These are phyloP conservation scores for Cucumis cinereus DNA, from an alignment of 306 rosid species.

Conservation along the genomic window DNA sequence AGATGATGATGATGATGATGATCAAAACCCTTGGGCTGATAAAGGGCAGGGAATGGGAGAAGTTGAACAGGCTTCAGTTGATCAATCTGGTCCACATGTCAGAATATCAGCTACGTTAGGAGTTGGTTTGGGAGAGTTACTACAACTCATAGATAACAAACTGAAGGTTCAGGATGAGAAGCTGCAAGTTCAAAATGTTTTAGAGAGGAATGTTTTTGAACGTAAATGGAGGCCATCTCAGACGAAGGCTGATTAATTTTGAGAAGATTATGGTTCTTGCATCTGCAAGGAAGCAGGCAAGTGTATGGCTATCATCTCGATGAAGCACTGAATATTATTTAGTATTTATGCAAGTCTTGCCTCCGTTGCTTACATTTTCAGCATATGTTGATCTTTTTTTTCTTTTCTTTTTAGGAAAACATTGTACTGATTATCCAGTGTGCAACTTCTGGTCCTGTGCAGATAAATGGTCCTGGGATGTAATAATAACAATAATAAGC, in stretches of 20 bases:
- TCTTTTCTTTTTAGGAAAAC: too few species aligned
- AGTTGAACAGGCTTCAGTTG: constrained; percentile 5
- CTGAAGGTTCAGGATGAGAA: constrained; percentile 42
- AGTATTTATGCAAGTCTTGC: too few species aligned
- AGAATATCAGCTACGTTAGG: constrained; percentile 64
- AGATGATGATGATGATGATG: constrained; percentile 17
- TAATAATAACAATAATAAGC: too few species aligned
- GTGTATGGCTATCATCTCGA: not conserved
- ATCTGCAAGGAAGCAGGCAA: not conserved
- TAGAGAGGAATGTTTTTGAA: constrained; percentile 32
- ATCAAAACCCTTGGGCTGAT: constrained; percentile 18
- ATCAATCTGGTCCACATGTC: constrained; percentile 45
- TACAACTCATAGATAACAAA: constrained; percentile 59
- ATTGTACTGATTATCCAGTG: too few species aligned
- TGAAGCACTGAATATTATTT: too few species aligned
- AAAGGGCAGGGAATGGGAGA: constrained; percentile 19
- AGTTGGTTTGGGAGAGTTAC: constrained; percentile 75
- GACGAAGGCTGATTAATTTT: constrained; percentile 8
- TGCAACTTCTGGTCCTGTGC: too few species aligned
- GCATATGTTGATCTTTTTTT: too few species aligned
- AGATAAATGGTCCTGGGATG: too few species aligned
- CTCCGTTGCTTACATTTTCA: too few species aligned
- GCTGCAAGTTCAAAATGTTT: constrained; percentile 26
- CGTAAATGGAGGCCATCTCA: constrained; percentile 81
- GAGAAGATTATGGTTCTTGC: not conserved